Evolutionary conservation across 495 filamentous ascomycete genomes (phyloP), one percentile per base, ranked within the genome.

Genomic region (Xylaria bambusicola): DNA sequence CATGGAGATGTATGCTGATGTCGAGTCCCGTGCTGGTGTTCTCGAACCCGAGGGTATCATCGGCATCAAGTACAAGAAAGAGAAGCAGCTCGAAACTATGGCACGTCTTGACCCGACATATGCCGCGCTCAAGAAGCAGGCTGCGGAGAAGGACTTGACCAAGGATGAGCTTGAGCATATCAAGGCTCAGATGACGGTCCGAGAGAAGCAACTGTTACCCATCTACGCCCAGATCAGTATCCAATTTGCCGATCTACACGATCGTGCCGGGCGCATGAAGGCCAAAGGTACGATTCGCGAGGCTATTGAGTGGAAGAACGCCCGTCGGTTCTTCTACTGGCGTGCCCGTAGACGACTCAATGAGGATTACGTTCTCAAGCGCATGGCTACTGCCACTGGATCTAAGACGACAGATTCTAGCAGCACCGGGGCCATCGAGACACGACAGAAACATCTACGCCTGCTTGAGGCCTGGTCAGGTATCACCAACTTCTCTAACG

Each of bases 1-100:
- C 70, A 98, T 98, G 94, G 94, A 98, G 77, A 98, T 98, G 94
- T 98, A 98, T 72, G 94, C 94, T 52, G 94, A 98, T 69, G 91
- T 92, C 60, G 94, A 98, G 44, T 76, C 94, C 52, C 95, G 94
- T 63, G 94, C 92, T 71, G 94, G 94, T 87, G 92, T 98, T 53
- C 84, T 98, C 62, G 94, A 98, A 75, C 94, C 94, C 17, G 94
- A 98, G 77, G 94, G 94, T 78, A 98, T 98, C 69, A 88, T 98
- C 54, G 89, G 89, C 73, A 97, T 98, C 86, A 98, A 97, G 79
- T 98, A 92, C 82, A 88, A 89, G 74, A 92, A 90, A 65, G 95
- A 98, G 72, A 94, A 91, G 79, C 95, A 98, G 77, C 87, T 98
- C 18, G 92, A 96, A 71, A 97, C 94, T 33, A 98, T 98, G 95